Conservation (phyloP, 1,284 basidiomycete species). For the Apiotrichum laibachii region DNA sequence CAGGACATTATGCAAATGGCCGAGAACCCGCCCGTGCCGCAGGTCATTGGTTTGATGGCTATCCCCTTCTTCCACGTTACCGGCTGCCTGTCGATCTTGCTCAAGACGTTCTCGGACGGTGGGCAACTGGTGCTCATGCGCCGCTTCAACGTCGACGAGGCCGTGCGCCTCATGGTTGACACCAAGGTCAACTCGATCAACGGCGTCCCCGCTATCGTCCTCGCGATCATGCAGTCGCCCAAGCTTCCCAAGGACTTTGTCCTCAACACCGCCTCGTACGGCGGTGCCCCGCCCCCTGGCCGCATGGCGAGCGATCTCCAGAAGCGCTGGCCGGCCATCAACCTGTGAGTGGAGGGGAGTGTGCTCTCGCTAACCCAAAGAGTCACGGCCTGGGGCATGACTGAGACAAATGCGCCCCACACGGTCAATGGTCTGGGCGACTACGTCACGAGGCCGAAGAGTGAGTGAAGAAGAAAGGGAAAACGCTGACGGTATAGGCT, state of each 20-base stretch:
- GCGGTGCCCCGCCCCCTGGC: slow-evolving; percentile 40
- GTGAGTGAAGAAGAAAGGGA: too few species aligned
- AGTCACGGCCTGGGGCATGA: slow-evolving; percentile 40
- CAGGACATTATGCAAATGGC: slow-evolving; percentile 31
- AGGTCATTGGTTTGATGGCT: slow-evolving; percentile 24
- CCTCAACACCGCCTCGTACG: slow-evolving; percentile 41
- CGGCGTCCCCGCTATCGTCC: slow-evolving; percentile 44
- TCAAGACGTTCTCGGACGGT: slow-evolving; percentile 39
- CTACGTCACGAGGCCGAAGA: slow-evolving; percentile 22
- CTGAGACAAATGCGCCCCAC: slow-evolving; percentile 46
- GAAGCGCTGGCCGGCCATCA: slow-evolving; percentile 32
- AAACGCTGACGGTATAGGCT: slow-evolving; percentile 3
- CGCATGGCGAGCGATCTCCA: slow-evolving; percentile 35
- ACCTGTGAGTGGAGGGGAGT: background rate
- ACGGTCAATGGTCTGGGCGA: slow-evolving; percentile 36
- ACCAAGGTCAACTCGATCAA: slow-evolving; percentile 40
- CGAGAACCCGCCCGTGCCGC: slow-evolving; percentile 2
- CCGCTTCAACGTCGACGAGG: slow-evolving; percentile 38
- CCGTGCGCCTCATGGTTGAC: slow-evolving; percentile 28
- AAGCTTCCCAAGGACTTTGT: slow-evolving; percentile 24
- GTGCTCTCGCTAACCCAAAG: too few species aligned
- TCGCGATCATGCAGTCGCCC: slow-evolving; percentile 35
- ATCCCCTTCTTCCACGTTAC: slow-evolving; percentile 48
- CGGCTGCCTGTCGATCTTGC: slow-evolving; percentile 39
- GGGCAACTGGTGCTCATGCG: slow-evolving; percentile 40